These are phyloP conservation scores for Quercus variabilis DNA, from an alignment of 306 rosid genomes.

Conservation along the genomic window DNA sequence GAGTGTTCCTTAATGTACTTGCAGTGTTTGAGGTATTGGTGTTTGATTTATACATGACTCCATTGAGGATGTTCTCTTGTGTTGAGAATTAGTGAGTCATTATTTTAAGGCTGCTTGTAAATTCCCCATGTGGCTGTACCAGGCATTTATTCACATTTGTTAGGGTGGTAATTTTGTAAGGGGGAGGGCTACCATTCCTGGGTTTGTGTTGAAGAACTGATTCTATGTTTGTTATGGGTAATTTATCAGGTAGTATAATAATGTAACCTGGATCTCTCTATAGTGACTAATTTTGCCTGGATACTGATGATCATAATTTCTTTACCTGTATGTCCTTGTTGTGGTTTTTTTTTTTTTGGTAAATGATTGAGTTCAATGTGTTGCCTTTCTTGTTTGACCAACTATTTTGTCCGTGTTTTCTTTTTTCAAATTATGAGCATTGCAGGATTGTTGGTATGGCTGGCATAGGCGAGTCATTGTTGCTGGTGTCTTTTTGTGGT, in stretches of 20 bases:
- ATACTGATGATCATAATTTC: neutral
- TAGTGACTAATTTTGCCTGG: neutral
- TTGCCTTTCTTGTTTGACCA: slow-evolving; percentile 11
- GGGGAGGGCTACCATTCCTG: neutral
- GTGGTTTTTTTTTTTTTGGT: neutral
- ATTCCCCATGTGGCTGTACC: neutral
- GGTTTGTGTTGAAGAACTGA: neutral
- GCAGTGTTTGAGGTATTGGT: neutral
- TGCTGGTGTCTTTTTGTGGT: slow-evolving; percentile 84
- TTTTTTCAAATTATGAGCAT: slow-evolving; percentile 25
- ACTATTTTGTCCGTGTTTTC: slow-evolving; percentile 16
- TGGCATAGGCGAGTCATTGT: slow-evolving; percentile 72
- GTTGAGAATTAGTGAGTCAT: neutral
- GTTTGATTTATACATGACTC: neutral
- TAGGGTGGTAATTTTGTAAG: neutral
- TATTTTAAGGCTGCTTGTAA: neutral
- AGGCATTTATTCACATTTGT: neutral
- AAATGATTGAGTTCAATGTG: slow-evolving; percentile 16
- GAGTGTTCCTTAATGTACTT: neutral
- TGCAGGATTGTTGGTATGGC: slow-evolving; percentile 99
- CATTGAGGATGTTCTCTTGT: neutral
- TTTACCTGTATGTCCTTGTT: neutral
- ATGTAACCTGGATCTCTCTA: neutral
- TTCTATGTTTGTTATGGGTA: neutral
- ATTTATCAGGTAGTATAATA: neutral